Conservation (phyloP, 225 moss, liverwort and hornwort species). For the Polytrichum formosum region DNA sequence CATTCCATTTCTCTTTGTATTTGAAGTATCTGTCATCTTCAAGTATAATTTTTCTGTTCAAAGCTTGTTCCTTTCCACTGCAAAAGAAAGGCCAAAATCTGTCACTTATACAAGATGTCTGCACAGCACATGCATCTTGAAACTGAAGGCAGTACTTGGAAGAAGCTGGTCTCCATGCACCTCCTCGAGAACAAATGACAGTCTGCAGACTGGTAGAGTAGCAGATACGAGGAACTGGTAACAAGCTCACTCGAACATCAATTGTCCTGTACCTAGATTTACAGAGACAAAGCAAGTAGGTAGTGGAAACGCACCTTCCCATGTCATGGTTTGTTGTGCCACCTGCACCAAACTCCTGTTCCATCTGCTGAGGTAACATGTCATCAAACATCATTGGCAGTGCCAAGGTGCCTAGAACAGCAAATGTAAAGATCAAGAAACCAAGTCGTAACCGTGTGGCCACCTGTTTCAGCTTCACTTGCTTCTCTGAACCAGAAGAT, state of each 20-base stretch:
- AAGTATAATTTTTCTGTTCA: constrained; percentile 15
- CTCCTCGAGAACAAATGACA: background rate
- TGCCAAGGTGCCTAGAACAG: constrained; percentile 24
- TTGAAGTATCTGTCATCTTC: constrained; percentile 5
- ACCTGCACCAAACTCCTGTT: constrained; percentile 13
- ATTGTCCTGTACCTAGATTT: constrained; percentile 7
- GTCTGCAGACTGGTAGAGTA: background rate
- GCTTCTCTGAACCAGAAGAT: constrained; percentile 6
- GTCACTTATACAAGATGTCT: too few relatives aligned
- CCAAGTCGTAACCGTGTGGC: constrained; percentile 9
- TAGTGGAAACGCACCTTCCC: constrained; percentile 10
- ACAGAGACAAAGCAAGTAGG: constrained; percentile 11
- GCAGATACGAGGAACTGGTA: background rate
- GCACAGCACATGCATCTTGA: too few relatives aligned
- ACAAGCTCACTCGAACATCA: background rate
- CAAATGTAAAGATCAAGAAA: constrained; percentile 9
- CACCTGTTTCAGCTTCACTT: constrained; percentile 28
- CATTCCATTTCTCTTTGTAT: constrained; percentile 7
- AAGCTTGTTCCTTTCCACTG: constrained; percentile 20
- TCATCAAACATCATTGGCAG: constrained; percentile 24
- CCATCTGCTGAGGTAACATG: constrained; percentile 10
- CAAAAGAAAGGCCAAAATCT: background rate
- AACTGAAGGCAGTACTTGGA: too few relatives aligned
- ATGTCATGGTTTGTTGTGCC: background rate
- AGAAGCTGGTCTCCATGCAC: too few relatives aligned